phyloP scores from a whole-genome alignment of 1,284 basidiomycete species.

The Ceratobasidium theobromae region DNA sequence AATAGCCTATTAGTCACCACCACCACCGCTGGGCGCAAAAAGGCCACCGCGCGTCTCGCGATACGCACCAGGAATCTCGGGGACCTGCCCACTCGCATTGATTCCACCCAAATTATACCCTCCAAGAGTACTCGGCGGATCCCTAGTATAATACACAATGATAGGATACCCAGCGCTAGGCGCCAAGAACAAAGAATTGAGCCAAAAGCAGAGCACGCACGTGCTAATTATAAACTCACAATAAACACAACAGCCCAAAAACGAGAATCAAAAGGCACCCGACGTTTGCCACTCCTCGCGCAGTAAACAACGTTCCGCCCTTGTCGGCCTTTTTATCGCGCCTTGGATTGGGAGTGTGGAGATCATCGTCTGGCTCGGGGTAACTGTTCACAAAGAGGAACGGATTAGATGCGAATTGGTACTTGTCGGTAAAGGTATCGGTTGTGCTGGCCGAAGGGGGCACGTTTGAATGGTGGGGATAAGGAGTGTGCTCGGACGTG shows the following conservation, averaged over 20 bases:
- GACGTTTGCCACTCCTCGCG: constrained; percentile 70
- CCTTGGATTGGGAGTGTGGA: constrained; percentile 54
- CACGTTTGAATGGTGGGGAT: constrained; percentile 1
- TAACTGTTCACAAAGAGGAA: constrained; percentile 10
- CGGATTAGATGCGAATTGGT: constrained; percentile 27
- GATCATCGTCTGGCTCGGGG: constrained; percentile 40
- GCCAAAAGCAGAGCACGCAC: too few relatives aligned
- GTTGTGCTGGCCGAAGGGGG: neutral
- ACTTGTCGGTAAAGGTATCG: constrained; percentile 27
- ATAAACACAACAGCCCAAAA: constrained; percentile 66
- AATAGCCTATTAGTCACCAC: too few relatives aligned
- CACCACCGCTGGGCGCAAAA: too few relatives aligned
- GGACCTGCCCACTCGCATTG: constrained; percentile 60
- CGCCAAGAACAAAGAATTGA: too few relatives aligned
- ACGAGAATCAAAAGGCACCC: constrained; percentile 71
- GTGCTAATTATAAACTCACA: constrained; percentile 63
- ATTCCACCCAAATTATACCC: constrained; percentile 57
- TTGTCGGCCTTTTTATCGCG: constrained; percentile 63
- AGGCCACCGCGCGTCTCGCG: neutral
- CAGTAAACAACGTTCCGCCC: constrained; percentile 67
- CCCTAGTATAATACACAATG: constrained; percentile 43
- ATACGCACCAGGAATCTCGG: constrained; percentile 51
- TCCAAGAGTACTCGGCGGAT: constrained; percentile 43
- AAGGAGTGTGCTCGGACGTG: constrained; percentile 1
- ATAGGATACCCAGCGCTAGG: constrained; percentile 48